Evolutionary conservation across 2,329 filamentous ascomycete genomes (phyloP).

Genomic region (Sclerotinia borealis): DNA sequence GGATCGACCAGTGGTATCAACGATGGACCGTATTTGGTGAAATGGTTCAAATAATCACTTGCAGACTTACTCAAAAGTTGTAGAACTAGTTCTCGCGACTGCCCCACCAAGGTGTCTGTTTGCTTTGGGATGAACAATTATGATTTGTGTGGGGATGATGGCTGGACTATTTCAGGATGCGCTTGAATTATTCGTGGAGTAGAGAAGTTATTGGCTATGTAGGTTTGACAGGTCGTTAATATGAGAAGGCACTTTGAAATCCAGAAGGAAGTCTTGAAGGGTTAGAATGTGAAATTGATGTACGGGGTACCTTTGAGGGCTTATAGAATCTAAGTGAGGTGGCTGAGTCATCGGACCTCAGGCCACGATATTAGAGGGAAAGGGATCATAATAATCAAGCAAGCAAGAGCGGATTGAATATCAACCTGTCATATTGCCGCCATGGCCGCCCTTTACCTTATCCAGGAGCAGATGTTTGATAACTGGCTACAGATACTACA

Average conservation of each 20-base stretch:
- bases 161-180: constrained; percentile 2
- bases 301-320: background rate
- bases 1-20: constrained; percentile 2
- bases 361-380: too few species aligned
- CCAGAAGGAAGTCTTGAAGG: background rate
- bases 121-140: constrained; percentile 16
- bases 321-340: constrained; percentile 1
- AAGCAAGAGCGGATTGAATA: too few species aligned
- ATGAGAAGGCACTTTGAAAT: constrained; percentile 6
- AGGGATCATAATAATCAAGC: too few species aligned
- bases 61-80: constrained; percentile 8
- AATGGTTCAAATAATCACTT: background rate
- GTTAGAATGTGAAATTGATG: background rate
- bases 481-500: too few species aligned
- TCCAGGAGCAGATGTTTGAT: too few species aligned
- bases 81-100: constrained; percentile 17
- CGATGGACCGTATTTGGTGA: background rate
- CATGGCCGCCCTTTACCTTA: too few species aligned
- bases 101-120: constrained; percentile 31
- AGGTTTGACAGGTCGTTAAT: background rate
- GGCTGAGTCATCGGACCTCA: constrained; percentile 6
- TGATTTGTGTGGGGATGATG: constrained; percentile 7
- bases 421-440: too few species aligned
- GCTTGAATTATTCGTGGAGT: background rate
- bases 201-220: constrained; percentile 4